Evolutionary conservation across 495 filamentous ascomycete genomes (phyloP).

Genomic region (Choiromyces venosus): DNA sequence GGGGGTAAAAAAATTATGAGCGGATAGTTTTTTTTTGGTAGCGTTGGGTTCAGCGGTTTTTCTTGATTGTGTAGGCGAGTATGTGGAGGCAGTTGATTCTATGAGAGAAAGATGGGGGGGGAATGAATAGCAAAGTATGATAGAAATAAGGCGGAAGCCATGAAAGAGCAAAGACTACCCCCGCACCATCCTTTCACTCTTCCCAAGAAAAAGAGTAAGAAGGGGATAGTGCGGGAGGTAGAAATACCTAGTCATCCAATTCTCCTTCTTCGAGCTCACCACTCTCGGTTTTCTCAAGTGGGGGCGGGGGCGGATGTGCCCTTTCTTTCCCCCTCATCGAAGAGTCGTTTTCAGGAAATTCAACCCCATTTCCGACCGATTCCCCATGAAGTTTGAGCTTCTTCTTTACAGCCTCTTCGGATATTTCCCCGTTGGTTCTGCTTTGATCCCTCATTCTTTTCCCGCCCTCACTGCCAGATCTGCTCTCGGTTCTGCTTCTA

Average conservation of each 20-base stretch:
- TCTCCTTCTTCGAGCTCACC: conserved; percentile 40
- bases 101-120: not conserved
- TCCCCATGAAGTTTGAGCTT: conserved; percentile 44
- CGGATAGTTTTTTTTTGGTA: not conserved
- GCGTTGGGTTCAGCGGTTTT: not conserved
- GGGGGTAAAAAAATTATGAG: not conserved
- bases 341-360: conserved; percentile 15
- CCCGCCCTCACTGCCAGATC: conserved; percentile 35
- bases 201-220: not conserved
- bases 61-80: not conserved
- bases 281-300: conserved; percentile 25
- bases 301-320: conserved; percentile 15
- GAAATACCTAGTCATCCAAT: conserved; percentile 31
- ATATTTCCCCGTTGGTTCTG: conserved; percentile 44
- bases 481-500: conserved; percentile 36
- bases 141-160: not conserved
- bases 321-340: conserved; percentile 6
- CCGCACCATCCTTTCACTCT: not conserved
- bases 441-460: conserved; percentile 40
- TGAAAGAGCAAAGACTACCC: not conserved
- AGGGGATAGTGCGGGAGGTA: not conserved
- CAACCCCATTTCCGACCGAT: conserved; percentile 28
- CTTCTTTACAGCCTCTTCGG: conserved; percentile 45
- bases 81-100: not conserved
- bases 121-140: not conserved